Evolutionary conservation across 2,329 filamentous ascomycete species (phyloP).

Genomic region (Colletotrichum cordylinicola): DNA sequence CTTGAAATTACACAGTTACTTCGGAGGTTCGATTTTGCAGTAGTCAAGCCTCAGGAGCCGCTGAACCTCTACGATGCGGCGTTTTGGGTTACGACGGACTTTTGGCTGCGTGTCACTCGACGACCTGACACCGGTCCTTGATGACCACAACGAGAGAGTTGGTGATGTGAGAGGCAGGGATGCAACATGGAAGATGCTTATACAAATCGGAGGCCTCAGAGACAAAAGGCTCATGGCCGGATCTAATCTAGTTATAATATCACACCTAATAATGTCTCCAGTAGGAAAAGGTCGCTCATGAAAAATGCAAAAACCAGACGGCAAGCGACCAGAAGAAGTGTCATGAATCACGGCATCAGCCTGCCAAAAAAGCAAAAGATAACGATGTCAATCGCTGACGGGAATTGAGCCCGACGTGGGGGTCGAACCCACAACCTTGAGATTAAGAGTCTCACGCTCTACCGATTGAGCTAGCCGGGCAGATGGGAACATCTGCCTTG

Average conservation of each 20-base stretch:
- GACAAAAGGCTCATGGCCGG: neutral
- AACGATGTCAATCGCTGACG: conserved; percentile 16
- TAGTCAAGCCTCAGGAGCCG: conserved; percentile 23
- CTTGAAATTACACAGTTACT: conserved; percentile 31
- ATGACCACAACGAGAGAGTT: neutral
- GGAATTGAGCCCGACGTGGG: conserved; percentile 30
- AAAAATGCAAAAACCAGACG: neutral
- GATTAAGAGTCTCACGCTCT: conserved; percentile 74
- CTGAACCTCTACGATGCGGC: conserved; percentile 21
- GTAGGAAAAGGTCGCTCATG: rapidly evolving
- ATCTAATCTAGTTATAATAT: neutral
- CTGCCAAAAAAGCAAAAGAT: neutral
- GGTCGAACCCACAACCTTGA: conserved; percentile 25
- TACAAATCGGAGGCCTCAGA: rapidly evolving
- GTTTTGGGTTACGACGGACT: conserved; percentile 27
- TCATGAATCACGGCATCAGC: rapidly evolving
- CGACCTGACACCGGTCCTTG: neutral
- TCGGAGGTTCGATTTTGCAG: conserved; percentile 25
- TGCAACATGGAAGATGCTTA: rapidly evolving
- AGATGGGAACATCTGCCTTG: conserved; percentile 20
- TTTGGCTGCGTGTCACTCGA: conserved; percentile 24
- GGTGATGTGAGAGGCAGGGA: neutral
- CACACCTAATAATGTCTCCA: neutral
- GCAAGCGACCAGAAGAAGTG: rapidly evolving
- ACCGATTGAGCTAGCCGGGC: conserved; percentile 72